phyloP scores from a whole-genome alignment of 805 yeast genomes.

The Barnettozyma populi region DNA sequence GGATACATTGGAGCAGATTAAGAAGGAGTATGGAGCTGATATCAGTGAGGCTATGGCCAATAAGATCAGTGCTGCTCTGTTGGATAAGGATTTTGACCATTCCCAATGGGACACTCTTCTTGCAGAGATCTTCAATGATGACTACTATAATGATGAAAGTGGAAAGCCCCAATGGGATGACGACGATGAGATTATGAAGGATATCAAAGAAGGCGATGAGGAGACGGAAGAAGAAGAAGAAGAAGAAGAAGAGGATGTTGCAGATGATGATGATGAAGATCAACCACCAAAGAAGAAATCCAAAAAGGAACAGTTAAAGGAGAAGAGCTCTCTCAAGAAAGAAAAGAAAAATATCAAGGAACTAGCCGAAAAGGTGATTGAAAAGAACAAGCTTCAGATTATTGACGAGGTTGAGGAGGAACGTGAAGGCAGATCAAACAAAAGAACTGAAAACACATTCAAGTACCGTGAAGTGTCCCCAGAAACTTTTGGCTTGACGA shows the following conservation, averaged over 20 bases:
- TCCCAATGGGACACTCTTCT: constrained; percentile 87
- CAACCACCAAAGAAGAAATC: constrained; percentile 35
- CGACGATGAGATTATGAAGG: constrained; percentile 49
- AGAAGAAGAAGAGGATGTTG: constrained; percentile 22
- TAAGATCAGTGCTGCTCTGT: constrained; percentile 68
- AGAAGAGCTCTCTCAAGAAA: constrained; percentile 53
- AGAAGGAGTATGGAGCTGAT: constrained; percentile 39
- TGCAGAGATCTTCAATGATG: constrained; percentile 81
- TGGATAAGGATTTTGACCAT: constrained; percentile 85
- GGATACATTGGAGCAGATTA: constrained; percentile 47
- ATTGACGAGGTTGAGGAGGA: constrained; percentile 65
- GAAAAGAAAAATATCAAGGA: constrained; percentile 57
- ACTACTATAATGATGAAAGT: constrained; percentile 56
- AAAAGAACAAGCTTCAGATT: constrained; percentile 58
- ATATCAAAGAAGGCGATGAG: constrained; percentile 32
- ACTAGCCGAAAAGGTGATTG: constrained; percentile 74
- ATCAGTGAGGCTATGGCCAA: constrained; percentile 51
- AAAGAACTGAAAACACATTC: constrained; percentile 46
- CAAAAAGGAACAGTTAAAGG: constrained; percentile 50
- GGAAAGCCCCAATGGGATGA: constrained; percentile 64
- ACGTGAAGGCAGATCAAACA: constrained; percentile 51
- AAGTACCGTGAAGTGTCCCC: constrained; percentile 94
- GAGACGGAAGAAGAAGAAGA: constrained; percentile 40
- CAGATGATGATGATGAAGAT: constrained; percentile 26
- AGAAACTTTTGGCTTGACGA: constrained; percentile 79